Evolutionary conservation across 345 rosid genomes (phyloP).

Genomic region (Salix arbutifolia): DNA sequence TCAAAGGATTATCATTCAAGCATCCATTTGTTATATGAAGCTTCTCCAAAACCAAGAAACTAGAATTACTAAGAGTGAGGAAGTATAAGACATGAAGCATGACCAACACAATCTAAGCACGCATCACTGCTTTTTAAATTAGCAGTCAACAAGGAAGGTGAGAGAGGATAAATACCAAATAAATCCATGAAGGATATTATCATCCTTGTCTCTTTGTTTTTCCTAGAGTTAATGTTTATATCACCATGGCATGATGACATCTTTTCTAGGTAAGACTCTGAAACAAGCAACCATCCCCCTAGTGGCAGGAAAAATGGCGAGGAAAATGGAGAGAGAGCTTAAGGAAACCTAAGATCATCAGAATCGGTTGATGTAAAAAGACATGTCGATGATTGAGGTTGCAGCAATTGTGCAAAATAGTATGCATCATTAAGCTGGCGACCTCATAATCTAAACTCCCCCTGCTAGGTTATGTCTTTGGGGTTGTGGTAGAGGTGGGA

Average conservation of each 20-base stretch:
- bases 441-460: background rate
- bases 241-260: background rate
- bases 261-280: background rate
- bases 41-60: background rate
- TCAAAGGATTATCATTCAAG: background rate
- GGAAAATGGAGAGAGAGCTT: background rate
- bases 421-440: background rate
- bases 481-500: background rate
- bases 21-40: background rate
- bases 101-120: background rate
- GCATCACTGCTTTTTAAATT: background rate
- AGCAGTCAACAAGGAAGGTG: background rate
- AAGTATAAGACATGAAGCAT: background rate
- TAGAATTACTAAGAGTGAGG: background rate
- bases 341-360: background rate
- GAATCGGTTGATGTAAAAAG: background rate
- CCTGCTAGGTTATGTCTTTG: background rate
- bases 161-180: background rate
- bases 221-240: background rate
- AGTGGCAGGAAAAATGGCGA: background rate
- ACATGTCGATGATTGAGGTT: background rate
- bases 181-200: background rate
- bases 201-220: background rate
- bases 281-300: background rate
- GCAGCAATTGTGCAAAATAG: background rate